phyloP scores from a whole-genome alignment of 495 filamentous ascomycete genomes.

The Annulohypoxylon maeteangense region DNA sequence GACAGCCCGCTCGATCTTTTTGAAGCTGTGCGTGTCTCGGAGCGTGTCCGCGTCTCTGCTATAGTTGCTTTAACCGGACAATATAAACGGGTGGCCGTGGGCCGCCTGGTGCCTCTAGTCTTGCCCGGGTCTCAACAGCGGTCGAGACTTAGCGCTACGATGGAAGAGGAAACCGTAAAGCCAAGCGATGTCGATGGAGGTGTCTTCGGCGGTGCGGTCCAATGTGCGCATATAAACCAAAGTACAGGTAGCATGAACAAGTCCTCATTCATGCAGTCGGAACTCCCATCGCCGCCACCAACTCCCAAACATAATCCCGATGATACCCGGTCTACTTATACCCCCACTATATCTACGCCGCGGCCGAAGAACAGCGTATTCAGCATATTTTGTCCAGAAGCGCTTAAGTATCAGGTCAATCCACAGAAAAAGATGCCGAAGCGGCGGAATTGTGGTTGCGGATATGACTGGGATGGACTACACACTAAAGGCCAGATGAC shows the following conservation, averaged over 20 bases:
- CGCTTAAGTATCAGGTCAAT: constrained; percentile 52
- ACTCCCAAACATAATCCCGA: constrained; percentile 49
- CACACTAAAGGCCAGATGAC: background rate
- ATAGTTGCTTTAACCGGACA: constrained; percentile 49
- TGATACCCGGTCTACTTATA: constrained; percentile 40
- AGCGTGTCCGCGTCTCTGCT: constrained; percentile 46
- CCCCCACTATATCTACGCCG: constrained; percentile 14
- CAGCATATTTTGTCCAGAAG: constrained; percentile 53
- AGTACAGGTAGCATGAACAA: constrained; percentile 31
- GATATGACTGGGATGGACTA: constrained; percentile 48
- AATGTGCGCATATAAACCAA: constrained; percentile 26
- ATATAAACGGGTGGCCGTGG: constrained; percentile 52
- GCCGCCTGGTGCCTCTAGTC: constrained; percentile 48
- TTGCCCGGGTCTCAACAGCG: constrained; percentile 42
- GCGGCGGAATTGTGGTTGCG: constrained; percentile 47
- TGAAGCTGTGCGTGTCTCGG: constrained; percentile 47
- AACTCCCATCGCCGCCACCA: constrained; percentile 52
- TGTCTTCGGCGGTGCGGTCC: constrained; percentile 23
- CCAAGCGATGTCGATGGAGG: constrained; percentile 2
- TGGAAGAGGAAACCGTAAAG: constrained; percentile 15
- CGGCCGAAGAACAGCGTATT: constrained; percentile 54
- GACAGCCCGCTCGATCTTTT: constrained; percentile 44
- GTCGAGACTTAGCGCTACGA: constrained; percentile 19
- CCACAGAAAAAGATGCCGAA: constrained; percentile 41
- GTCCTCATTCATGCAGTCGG: constrained; percentile 42